Conservation (phyloP, 805 yeast genomes). For the Kazachstania bromeliacearum region DNA sequence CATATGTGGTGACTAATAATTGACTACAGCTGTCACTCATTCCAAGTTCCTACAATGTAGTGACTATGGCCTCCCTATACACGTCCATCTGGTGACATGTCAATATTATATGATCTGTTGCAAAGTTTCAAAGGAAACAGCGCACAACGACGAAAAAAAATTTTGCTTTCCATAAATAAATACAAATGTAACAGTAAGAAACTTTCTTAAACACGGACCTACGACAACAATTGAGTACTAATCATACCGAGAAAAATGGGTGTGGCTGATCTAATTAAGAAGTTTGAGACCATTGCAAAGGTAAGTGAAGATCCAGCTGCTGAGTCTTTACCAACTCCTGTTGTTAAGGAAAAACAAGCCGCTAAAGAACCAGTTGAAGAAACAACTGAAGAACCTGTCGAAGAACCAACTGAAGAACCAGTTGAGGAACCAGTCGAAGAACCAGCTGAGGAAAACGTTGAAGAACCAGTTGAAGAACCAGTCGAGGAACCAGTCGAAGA, state of each 20-base stretch:
- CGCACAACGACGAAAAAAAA: neutral
- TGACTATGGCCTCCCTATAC: no score
- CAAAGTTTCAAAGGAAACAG: neutral
- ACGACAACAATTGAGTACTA: no score
- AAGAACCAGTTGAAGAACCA: conserved; percentile 6
- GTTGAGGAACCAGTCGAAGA: conserved; percentile 2
- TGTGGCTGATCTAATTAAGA: conserved; percentile 31
- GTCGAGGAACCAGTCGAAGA: conserved; percentile 5
- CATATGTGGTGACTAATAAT: no score
- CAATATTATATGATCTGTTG: no score
- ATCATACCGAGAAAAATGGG: no score
- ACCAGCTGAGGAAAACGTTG: conserved; percentile 6
- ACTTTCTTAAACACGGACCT: no score
- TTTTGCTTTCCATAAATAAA: no score
- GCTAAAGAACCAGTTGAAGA: neutral
- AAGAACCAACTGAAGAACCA: conserved; percentile 1
- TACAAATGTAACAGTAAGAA: no score
- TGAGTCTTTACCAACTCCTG: neutral
- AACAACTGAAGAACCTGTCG: neutral
- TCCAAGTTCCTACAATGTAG: no score
- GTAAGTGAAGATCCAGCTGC: conserved; percentile 4
- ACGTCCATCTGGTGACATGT: no score
- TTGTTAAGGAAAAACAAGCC: neutral
- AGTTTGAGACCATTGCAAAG: conserved; percentile 25
- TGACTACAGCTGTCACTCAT: no score